Percentiles rank a stretch among this genome's conserved stretches.
Conservation (phyloP, 768 basidiomycete species). For the Rubroboletus satanas region DNA sequence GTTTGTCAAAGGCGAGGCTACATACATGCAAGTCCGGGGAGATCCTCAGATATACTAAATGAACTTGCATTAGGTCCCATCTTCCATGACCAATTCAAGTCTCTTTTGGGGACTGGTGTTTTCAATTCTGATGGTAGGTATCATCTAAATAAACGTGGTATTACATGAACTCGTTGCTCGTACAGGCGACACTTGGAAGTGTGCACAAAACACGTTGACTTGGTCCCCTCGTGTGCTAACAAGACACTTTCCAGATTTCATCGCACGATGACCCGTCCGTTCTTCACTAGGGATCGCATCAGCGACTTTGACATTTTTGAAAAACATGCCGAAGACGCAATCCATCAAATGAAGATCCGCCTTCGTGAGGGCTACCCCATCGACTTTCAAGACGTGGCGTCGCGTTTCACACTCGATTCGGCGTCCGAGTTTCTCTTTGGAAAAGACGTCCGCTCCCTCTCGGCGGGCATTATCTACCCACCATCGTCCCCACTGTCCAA, state of each 20-base stretch:
- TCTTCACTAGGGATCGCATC: constrained; percentile 39
- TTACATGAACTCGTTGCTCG: neutral
- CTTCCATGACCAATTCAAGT: constrained; percentile 21
- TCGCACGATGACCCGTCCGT: constrained; percentile 41
- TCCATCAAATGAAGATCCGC: constrained; percentile 32
- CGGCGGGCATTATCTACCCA: constrained; percentile 37
- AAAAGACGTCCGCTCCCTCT: constrained; percentile 33
- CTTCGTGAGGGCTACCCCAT: constrained; percentile 36
- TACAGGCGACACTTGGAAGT: constrained; percentile 40
- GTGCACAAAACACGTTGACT: neutral
- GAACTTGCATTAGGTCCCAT: constrained; percentile 18
- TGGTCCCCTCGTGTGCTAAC: neutral
- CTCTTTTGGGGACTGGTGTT: constrained; percentile 36
- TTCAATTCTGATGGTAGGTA: constrained; percentile 39
- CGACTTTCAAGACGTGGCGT: constrained; percentile 42
- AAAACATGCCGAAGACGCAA: constrained; percentile 31
- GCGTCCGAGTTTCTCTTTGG: constrained; percentile 58
- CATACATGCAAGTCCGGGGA: neutral
- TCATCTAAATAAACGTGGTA: neutral
- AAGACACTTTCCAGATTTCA: constrained; percentile 32
- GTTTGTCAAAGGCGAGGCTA: constrained; percentile 33
- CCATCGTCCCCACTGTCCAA: constrained; percentile 19
- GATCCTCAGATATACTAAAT: neutral
- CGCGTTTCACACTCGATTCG: constrained; percentile 53
- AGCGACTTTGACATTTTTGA: constrained; percentile 41